A percentile compares a stretch with the other conserved stretches of the same genome.
Conservation (phyloP, 306 rosid genomes). For the Hippophae rhamnoides region DNA sequence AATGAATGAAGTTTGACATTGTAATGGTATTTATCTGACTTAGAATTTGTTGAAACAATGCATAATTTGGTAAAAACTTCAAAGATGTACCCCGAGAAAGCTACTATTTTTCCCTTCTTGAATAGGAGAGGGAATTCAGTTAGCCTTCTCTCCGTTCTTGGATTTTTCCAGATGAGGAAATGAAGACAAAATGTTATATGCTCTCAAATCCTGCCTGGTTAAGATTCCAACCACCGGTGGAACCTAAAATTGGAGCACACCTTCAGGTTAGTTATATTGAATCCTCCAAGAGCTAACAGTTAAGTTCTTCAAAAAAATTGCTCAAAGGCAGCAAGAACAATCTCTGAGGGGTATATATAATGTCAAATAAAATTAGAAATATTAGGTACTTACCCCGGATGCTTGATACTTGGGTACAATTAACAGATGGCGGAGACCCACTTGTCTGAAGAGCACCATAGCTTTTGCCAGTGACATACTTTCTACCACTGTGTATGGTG, state of each 20-base stretch:
- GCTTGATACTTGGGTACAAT: conserved; percentile 68
- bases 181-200: conserved; percentile 61
- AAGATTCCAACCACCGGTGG: conserved; percentile 72
- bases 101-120: conserved; percentile 12
- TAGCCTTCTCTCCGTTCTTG: conserved; percentile 36
- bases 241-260: conserved; percentile 35
- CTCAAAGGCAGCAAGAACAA: not conserved
- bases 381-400: conserved; percentile 54
- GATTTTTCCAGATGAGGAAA: conserved; percentile 57
- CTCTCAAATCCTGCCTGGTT: conserved; percentile 75
- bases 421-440: conserved; percentile 84
- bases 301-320: not conserved
- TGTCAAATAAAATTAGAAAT: not conserved
- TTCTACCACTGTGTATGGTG: conserved; percentile 69
- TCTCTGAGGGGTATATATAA: not conserved
- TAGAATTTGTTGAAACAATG: conserved; percentile 30
- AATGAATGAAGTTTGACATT: conserved; percentile 28
- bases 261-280: conserved; percentile 28
- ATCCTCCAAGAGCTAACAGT: not conserved
- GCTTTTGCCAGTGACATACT: conserved; percentile 80
- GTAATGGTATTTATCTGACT: conserved; percentile 21
- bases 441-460: conserved; percentile 73
- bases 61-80: conserved; percentile 19
- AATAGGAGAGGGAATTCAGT: conserved; percentile 20
- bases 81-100: conserved; percentile 23